phyloP scores from a whole-genome alignment of 1,139 yeast species.

The Suhomyces bolitotheri region DNA sequence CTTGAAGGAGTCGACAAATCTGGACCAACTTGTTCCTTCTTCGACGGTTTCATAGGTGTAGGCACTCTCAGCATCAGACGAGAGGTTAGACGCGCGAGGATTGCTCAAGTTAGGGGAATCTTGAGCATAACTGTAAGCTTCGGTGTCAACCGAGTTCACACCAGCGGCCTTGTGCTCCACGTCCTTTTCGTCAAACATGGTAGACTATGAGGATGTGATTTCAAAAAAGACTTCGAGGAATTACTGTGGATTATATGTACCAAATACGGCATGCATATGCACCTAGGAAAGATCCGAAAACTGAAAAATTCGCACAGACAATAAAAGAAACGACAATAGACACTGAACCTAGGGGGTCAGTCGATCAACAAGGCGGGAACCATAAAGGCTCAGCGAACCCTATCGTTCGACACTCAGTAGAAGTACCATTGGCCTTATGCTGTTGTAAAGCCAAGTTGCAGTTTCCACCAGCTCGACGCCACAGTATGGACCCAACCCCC shows the following conservation, averaged over 20 bases:
- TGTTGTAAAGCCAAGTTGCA: no score
- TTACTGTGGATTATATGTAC: not conserved
- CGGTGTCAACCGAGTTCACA: conserved; percentile 13
- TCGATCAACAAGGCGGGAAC: no score
- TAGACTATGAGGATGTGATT: no score
- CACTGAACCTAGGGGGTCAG: no score
- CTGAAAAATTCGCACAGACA: conserved; percentile 8
- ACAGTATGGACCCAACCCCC: no score
- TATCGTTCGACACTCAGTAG: no score
- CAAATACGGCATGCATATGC: conserved; percentile 1
- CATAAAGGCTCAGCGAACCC: no score
- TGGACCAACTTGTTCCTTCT: conserved; percentile 19
- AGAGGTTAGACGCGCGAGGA: conserved; percentile 4
- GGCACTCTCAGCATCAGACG: conserved; percentile 13
- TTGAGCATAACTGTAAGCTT: conserved; percentile 17
- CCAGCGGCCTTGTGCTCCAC: conserved; percentile 22
- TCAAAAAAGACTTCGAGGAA: no score
- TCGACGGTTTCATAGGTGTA: conserved; percentile 18
- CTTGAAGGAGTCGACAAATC: conserved; percentile 40
- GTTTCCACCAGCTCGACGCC: no score
- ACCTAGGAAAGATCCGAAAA: conserved; percentile 5
- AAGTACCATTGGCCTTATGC: no score
- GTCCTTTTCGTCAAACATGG: conserved; percentile 19
- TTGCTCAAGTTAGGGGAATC: conserved; percentile 8
- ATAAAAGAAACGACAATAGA: conserved; percentile 8